Conservation (phyloP, 306 rosid genomes). For the Cucumis melo region DNA sequence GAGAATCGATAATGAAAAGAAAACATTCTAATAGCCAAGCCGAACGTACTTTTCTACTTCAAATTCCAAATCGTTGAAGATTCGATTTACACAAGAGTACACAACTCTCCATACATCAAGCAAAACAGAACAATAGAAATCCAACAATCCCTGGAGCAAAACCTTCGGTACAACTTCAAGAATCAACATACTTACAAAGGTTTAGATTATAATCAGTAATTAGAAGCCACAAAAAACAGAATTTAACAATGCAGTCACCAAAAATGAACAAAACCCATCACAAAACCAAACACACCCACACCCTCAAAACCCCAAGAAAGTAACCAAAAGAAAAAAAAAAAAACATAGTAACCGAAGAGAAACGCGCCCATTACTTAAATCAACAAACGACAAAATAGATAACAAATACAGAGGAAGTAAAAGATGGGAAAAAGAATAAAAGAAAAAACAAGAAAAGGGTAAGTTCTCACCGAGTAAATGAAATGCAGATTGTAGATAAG, state of each 20-base stretch:
- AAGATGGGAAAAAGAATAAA: background rate
- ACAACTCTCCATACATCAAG: background rate
- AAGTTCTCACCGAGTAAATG: background rate
- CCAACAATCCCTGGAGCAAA: conserved; percentile 9
- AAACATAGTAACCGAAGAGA: background rate
- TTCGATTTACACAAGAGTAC: background rate
- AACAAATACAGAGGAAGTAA: background rate
- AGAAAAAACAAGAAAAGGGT: background rate
- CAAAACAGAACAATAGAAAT: background rate
- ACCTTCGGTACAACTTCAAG: background rate
- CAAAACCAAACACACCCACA: background rate
- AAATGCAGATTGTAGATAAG: background rate
- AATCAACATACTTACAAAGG: background rate
- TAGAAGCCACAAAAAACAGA: background rate
- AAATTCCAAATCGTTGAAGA: background rate
- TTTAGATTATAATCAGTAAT: background rate
- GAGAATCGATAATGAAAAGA: background rate
- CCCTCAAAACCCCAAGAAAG: background rate
- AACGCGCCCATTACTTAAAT: background rate
- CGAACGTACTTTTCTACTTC: background rate
- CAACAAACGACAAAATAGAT: background rate
- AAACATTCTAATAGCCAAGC: background rate
- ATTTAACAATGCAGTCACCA: background rate
- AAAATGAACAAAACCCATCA: background rate
- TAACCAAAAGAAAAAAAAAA: background rate